These are phyloP conservation scores for Suhomyces anneliseae DNA, from an alignment of 1,139 yeast genomes.

Conservation along the genomic window DNA sequence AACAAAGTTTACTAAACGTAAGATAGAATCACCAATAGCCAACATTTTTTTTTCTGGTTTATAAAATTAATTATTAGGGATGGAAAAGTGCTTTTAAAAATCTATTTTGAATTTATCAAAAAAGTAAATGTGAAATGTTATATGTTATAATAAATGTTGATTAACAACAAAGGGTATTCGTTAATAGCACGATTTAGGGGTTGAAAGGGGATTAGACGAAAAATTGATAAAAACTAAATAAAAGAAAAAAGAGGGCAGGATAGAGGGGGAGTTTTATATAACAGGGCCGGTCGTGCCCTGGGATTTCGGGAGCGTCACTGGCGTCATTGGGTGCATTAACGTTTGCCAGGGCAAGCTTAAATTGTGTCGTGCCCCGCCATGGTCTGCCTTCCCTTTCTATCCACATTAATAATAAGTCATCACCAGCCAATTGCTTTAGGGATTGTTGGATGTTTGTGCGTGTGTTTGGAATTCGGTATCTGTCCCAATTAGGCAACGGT, in stretches of 20 bases:
- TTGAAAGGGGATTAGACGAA: not conserved
- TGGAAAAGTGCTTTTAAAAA: no score
- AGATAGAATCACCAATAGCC: conserved; percentile 71
- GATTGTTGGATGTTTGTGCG: conserved; percentile 9
- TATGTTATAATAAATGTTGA: not conserved
- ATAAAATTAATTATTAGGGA: not conserved
- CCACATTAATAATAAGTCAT: conserved; percentile 8
- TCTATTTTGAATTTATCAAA: not conserved
- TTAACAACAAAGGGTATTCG: not conserved
- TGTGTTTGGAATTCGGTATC: conserved; percentile 6
- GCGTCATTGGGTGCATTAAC: conserved; percentile 3
- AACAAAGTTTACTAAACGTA: conserved; percentile 72
- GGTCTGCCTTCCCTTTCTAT: conserved; percentile 6
- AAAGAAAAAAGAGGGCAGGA: not conserved
- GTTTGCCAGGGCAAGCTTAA: not conserved
- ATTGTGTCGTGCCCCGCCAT: conserved; percentile 1
- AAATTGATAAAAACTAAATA: not conserved
- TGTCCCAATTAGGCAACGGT: conserved; percentile 16
- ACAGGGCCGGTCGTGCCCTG: conserved; percentile 5
- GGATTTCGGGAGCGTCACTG: conserved; percentile 2
- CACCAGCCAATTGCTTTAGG: conserved; percentile 7
- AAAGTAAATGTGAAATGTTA: no score
- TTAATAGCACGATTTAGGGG: not conserved
- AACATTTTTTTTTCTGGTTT: conserved; percentile 33
- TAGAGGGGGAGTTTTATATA: conserved; percentile 4